phyloP scores from a whole-genome alignment of 495 filamentous ascomycete species.

The Penicillium mononematosum region DNA sequence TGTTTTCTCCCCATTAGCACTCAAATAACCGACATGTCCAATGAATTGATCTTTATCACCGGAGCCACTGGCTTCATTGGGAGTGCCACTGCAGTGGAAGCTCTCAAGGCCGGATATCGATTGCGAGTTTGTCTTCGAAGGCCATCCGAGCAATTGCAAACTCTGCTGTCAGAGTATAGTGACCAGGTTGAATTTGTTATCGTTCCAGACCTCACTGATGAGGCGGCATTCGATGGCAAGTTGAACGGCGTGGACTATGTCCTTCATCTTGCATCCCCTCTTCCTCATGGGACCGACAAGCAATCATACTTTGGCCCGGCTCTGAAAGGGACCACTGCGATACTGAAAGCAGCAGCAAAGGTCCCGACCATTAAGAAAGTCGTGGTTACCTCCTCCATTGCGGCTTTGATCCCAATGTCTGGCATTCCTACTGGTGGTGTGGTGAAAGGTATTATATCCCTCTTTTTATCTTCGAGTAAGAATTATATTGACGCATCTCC shows the following conservation, averaged over 20 bases:
- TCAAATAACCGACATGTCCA: slow-evolving; percentile 18
- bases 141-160: slow-evolving; percentile 25
- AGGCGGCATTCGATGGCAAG: slow-evolving; percentile 28
- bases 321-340: slow-evolving; percentile 30
- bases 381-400: slow-evolving; percentile 38
- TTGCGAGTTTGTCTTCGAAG: slow-evolving; percentile 38
- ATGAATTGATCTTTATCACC: slow-evolving; percentile 44
- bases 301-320: slow-evolving; percentile 32
- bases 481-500: not conserved
- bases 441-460: slow-evolving; percentile 25
- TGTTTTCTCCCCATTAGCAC: not conserved
- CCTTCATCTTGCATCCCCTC: slow-evolving; percentile 42
- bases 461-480: not conserved
- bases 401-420: slow-evolving; percentile 28
- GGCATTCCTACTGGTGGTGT: slow-evolving; percentile 26
- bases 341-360: slow-evolving; percentile 32
- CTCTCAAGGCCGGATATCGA: slow-evolving; percentile 39
- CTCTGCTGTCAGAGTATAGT: slow-evolving; percentile 16
- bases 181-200: slow-evolving; percentile 29
- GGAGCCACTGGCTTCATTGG: slow-evolving; percentile 48
- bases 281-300: slow-evolving; percentile 29
- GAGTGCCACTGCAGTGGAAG: slow-evolving; percentile 32
- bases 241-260: slow-evolving; percentile 39
- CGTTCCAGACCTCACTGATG: slow-evolving; percentile 33
- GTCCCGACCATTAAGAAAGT: slow-evolving; percentile 36